Conservation (phyloP, 208 protist genomes). For the Trypanosoma brucei region DNA sequence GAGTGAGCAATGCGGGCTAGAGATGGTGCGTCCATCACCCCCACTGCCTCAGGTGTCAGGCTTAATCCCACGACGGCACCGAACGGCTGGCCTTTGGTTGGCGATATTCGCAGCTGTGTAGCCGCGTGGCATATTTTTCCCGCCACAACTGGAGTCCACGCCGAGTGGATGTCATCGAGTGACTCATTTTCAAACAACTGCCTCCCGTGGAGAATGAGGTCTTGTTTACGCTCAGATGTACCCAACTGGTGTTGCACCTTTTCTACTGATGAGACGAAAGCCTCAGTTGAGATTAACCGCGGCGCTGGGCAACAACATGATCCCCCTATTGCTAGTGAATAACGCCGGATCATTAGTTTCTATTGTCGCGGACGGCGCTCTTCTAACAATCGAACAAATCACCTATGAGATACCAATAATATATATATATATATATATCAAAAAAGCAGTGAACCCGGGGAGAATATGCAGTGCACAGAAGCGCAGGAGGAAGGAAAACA, state of each 20-base stretch:
- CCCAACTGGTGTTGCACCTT: conserved; percentile 74
- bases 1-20: conserved; percentile 79
- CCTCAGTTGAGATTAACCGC: conserved; percentile 44
- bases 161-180: conserved; percentile 55
- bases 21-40: conserved; percentile 52
- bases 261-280: conserved; percentile 62
- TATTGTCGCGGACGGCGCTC: background rate
- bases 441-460: too few species aligned
- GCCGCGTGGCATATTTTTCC: conserved; percentile 66
- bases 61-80: conserved; percentile 38
- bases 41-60: conserved; percentile 32
- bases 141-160: conserved; percentile 52
- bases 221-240: conserved; percentile 41
- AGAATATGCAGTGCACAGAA: too few species aligned
- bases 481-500: too few species aligned
- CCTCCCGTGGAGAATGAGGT: conserved; percentile 70
- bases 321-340: background rate
- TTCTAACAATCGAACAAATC: too few species aligned
- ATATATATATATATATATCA: background rate
- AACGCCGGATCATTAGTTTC: conserved; percentile 9
- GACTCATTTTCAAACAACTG: conserved; percentile 77
- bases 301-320: background rate
- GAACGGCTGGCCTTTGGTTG: conserved; percentile 60
- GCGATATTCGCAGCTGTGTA: conserved; percentile 65
- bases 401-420: too few species aligned